phyloP scores from a whole-genome alignment of 306 rosid species.

The Quercus dentata region DNA sequence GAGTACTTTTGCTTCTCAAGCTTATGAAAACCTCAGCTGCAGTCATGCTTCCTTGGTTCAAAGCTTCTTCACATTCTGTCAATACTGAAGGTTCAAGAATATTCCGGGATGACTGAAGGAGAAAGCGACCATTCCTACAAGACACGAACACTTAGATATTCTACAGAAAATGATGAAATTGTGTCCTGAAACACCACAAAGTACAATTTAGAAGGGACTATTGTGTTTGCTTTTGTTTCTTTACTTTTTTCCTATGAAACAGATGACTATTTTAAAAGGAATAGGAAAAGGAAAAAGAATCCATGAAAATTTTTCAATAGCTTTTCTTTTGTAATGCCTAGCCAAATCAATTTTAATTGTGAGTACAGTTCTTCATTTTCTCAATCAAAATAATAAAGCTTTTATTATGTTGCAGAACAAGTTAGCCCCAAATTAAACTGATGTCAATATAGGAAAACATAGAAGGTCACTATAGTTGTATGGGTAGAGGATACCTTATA shows the following conservation, averaged over 20 bases:
- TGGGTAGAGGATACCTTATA: conserved; percentile 60
- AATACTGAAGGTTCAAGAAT: conserved; percentile 54
- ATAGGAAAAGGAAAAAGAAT: no score
- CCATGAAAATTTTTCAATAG: not conserved
- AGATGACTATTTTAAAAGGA: not conserved
- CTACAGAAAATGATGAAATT: conserved; percentile 9
- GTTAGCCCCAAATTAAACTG: not conserved
- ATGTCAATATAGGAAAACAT: not conserved
- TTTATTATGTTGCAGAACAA: not conserved
- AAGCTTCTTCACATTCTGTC: conserved; percentile 88
- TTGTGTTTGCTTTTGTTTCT: not conserved
- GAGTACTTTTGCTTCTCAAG: conserved; percentile 86
- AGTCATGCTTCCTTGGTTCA: conserved; percentile 84
- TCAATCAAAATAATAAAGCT: not conserved
- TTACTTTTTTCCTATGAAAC: not conserved
- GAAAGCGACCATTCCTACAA: conserved; percentile 90
- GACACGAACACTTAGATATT: conserved; percentile 22
- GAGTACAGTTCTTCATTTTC: not conserved
- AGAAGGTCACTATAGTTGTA: not conserved
- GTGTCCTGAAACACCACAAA: not conserved
- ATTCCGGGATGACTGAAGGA: conserved; percentile 77
- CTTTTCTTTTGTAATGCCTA: not conserved
- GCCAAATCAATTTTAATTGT: not conserved
- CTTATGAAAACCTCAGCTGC: conserved; percentile 84
- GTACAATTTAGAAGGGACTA: not conserved